These are phyloP conservation scores for Puccinellia tenuiflora DNA, from an alignment of 176 grass and related monocot species.

Conservation along the genomic window DNA sequence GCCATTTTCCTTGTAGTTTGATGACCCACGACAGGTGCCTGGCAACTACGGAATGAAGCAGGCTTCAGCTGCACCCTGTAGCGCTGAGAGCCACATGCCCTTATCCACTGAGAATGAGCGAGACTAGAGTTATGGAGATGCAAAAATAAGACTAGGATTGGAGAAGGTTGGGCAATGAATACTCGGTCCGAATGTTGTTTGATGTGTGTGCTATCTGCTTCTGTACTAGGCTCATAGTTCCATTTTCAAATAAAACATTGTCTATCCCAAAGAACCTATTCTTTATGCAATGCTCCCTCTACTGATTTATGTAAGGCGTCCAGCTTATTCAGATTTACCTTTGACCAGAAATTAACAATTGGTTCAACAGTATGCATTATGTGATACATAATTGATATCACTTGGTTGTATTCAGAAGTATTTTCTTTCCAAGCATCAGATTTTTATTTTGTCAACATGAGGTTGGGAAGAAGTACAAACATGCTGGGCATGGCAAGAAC, in stretches of 20 bases:
- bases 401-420: background rate
- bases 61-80: background rate
- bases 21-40: background rate
- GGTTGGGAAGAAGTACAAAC: background rate
- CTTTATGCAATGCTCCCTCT: background rate
- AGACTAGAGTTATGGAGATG: background rate
- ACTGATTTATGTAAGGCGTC: background rate
- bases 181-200: background rate
- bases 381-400: background rate
- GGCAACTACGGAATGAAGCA: background rate
- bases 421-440: constrained; percentile 2
- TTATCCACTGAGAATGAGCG: background rate
- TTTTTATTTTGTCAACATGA: background rate
- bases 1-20: background rate
- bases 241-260: background rate
- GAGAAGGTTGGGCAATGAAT: background rate
- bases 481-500: background rate
- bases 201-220: background rate
- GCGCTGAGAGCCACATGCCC: background rate
- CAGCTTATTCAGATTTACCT: background rate
- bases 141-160: background rate
- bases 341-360: background rate
- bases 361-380: background rate
- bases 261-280: background rate
- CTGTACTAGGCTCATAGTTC: background rate